Percentiles rank a stretch among this genome's conserved stretches.
These are phyloP conservation scores for Suillus subluteus DNA, from an alignment of 768 basidiomycete genomes.

Conservation along the genomic window DNA sequence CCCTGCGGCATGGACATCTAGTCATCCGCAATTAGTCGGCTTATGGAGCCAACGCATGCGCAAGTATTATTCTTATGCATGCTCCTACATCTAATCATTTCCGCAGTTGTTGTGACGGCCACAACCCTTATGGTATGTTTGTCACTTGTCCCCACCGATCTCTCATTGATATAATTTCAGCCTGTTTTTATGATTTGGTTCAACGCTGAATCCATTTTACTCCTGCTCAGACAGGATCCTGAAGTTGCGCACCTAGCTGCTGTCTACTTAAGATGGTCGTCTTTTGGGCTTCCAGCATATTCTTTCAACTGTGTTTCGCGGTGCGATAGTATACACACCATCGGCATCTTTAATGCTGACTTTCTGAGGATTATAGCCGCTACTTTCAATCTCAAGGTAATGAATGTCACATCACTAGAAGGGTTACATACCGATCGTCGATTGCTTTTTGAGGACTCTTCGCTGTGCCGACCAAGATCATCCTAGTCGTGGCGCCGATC, in stretches of 20 bases:
- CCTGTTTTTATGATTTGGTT: slow-evolving; percentile 77
- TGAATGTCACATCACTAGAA: slow-evolving; percentile 29
- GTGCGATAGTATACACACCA: slow-evolving; percentile 26
- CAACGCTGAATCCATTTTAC: slow-evolving; percentile 78
- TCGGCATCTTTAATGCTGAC: not conserved
- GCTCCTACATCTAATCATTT: slow-evolving; percentile 2
- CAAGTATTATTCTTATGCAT: slow-evolving; percentile 37
- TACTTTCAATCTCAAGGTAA: slow-evolving; percentile 75
- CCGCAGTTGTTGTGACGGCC: slow-evolving; percentile 62
- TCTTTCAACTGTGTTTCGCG: slow-evolving; percentile 58
- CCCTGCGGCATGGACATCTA: slow-evolving; percentile 93
- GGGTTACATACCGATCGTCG: not conserved
- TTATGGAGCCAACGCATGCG: slow-evolving; percentile 91
- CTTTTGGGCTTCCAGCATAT: slow-evolving; percentile 80
- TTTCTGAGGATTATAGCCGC: slow-evolving; percentile 30
- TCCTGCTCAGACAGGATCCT: slow-evolving; percentile 77
- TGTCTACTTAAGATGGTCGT: slow-evolving; percentile 75
- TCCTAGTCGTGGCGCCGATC: slow-evolving; percentile 80
- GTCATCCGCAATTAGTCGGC: slow-evolving; percentile 82
- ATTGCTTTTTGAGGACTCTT: slow-evolving; percentile 60
- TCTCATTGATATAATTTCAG: slow-evolving; percentile 22
- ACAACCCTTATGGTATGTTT: slow-evolving; percentile 60
- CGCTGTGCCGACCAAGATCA: slow-evolving; percentile 81
- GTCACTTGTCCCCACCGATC: not conserved
- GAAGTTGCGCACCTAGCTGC: slow-evolving; percentile 81